phyloP scores from a whole-genome alignment of 1,284 basidiomycete species.

The Ceratobasidium sp. region DNA sequence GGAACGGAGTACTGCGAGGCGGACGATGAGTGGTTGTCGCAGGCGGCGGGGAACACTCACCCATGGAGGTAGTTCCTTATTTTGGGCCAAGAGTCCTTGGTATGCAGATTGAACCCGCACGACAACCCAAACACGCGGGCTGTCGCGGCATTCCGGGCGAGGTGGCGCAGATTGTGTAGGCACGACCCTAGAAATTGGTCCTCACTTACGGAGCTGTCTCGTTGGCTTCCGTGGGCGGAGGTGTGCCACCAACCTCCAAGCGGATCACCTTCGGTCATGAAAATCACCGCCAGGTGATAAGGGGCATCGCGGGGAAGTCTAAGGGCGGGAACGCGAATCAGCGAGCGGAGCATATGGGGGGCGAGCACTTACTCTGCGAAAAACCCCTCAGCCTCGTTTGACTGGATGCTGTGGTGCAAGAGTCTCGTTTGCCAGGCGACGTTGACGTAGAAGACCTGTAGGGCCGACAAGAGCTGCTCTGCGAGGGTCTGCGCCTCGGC shows the following conservation, averaged over 20 bases:
- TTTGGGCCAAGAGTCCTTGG: no score
- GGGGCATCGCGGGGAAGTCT: not conserved
- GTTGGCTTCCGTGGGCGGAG: conserved; percentile 1
- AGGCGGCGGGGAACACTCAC: no score
- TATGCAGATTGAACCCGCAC: no score
- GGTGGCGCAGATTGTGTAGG: not conserved
- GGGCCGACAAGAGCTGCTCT: not conserved
- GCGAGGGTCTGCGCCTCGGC: not conserved
- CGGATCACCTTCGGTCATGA: conserved; percentile 18
- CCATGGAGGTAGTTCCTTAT: no score
- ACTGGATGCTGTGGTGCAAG: not conserved
- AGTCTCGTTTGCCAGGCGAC: conserved; percentile 20
- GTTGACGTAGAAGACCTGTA: conserved; percentile 5
- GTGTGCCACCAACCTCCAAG: conserved; percentile 30
- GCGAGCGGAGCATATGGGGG: not conserved
- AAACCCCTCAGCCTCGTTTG: not conserved
- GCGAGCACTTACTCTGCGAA: conserved; percentile 1
- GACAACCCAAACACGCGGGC: not conserved
- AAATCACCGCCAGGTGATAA: conserved; percentile 21
- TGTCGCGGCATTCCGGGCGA: not conserved
- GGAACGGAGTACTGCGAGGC: not conserved
- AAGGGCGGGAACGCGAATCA: not conserved
- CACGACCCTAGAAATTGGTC: conserved; percentile 2
- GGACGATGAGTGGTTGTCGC: no score
- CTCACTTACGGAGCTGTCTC: not conserved